These are phyloP conservation scores for Pyrenophora graminea DNA, from an alignment of 2,329 filamentous ascomycete species.

Conservation along the genomic window DNA sequence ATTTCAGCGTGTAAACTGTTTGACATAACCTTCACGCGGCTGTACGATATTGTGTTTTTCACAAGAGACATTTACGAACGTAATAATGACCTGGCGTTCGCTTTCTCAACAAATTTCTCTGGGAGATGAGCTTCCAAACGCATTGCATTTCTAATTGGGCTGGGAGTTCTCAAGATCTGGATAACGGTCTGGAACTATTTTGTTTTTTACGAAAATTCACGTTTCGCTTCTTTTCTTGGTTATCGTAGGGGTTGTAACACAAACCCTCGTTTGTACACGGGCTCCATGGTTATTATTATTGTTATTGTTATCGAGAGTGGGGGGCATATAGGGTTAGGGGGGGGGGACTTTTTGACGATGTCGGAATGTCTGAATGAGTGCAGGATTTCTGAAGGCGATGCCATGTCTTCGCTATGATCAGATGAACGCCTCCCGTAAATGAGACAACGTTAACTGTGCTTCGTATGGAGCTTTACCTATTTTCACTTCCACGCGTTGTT, in stretches of 20 bases:
- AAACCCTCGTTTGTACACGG: no score
- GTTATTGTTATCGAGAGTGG: no score
- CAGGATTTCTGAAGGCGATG: constrained; percentile 11
- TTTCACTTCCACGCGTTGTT: not conserved
- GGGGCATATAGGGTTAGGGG: constrained; percentile 11
- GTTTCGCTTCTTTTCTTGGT: constrained; percentile 15
- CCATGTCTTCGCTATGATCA: constrained; percentile 1
- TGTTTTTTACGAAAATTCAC: constrained; percentile 14
- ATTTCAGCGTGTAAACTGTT: constrained; percentile 36
- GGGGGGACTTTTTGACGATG: constrained; percentile 7
- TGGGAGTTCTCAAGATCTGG: constrained; percentile 8
- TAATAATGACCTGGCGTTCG: constrained; percentile 18
- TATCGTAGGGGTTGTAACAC: constrained; percentile 17
- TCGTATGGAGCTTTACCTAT: not conserved
- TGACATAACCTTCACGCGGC: constrained; percentile 11
- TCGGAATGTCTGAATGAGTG: constrained; percentile 6
- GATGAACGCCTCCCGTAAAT: constrained; percentile 14
- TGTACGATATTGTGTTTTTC: constrained; percentile 35
- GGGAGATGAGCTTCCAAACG: constrained; percentile 10
- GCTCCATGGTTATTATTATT: no score
- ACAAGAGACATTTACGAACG: constrained; percentile 9
- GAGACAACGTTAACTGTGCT: constrained; percentile 5
- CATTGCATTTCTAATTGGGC: constrained; percentile 9
- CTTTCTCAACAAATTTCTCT: constrained; percentile 6
- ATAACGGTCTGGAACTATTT: not conserved